Evolutionary conservation across 1,139 yeast species (phyloP).

Genomic region (Yamadazyma sp.): DNA sequence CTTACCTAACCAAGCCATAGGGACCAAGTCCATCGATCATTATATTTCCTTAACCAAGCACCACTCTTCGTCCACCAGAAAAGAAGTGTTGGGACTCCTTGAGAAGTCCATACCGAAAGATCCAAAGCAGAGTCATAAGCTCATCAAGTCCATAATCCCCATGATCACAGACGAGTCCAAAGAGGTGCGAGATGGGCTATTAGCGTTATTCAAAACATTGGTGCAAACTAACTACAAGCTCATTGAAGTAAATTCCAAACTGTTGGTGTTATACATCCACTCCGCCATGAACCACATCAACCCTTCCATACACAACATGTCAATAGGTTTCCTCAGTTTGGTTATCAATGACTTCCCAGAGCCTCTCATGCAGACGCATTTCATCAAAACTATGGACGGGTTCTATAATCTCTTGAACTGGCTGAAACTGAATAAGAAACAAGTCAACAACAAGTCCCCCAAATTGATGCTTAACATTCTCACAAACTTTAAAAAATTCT

Average conservation of each 20-base stretch:
- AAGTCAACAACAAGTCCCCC: conserved; percentile 16
- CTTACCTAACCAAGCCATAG: conserved; percentile 55
- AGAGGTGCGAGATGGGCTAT: conserved; percentile 63
- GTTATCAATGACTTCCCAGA: conserved; percentile 49
- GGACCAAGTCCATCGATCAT: conserved; percentile 51
- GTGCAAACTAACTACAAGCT: conserved; percentile 53
- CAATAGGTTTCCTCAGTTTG: conserved; percentile 61
- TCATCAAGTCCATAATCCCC: conserved; percentile 59
- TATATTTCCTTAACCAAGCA: conserved; percentile 73
- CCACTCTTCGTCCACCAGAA: conserved; percentile 71
- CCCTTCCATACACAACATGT: conserved; percentile 68
- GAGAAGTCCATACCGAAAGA: conserved; percentile 48
- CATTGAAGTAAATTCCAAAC: conserved; percentile 65
- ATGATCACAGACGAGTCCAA: conserved; percentile 59
- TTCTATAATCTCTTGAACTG: conserved; percentile 63
- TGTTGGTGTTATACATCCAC: conserved; percentile 73
- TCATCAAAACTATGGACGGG: conserved; percentile 58
- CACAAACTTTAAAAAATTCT: conserved; percentile 37
- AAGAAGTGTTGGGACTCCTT: conserved; percentile 62
- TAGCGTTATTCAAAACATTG: conserved; percentile 52
- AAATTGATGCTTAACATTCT: conserved; percentile 46
- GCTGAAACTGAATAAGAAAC: conserved; percentile 47
- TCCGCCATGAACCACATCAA: conserved; percentile 94
- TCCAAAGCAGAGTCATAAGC: conserved; percentile 57
- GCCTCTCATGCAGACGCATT: conserved; percentile 54